phyloP scores from a whole-genome alignment of 495 filamentous ascomycete species.

The Lasiosphaeriaceae sp. region DNA sequence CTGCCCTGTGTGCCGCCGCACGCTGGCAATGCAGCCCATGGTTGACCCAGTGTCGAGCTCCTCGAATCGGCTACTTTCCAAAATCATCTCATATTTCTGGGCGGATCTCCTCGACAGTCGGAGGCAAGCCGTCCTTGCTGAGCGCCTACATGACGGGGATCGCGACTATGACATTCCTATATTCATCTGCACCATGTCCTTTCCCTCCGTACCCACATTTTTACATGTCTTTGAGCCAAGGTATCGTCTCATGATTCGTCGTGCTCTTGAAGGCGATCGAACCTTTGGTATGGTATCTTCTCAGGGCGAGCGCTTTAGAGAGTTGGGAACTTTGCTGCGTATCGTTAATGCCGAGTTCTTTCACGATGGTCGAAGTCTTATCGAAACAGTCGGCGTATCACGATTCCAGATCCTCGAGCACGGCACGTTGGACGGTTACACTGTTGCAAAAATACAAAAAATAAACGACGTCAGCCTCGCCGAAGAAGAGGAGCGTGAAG shows the following conservation, averaged over 20 bases:
- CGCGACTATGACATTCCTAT: conserved; percentile 63
- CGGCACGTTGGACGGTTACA: conserved; percentile 68
- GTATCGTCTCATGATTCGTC: conserved; percentile 82
- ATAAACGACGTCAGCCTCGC: conserved; percentile 76
- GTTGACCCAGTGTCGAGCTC: conserved; percentile 45
- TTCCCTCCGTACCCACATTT: conserved; percentile 79
- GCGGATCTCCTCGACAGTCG: conserved; percentile 60
- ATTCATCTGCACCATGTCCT: conserved; percentile 77
- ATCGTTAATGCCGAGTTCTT: conserved; percentile 69
- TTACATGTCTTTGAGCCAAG: conserved; percentile 89
- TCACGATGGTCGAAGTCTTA: conserved; percentile 73
- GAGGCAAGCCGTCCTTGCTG: conserved; percentile 44
- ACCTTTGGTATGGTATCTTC: conserved; percentile 84
- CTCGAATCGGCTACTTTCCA: conserved; percentile 58
- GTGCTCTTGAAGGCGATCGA: conserved; percentile 65
- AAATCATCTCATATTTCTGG: conserved; percentile 60
- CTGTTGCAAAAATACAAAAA: conserved; percentile 66
- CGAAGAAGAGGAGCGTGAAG: conserved; percentile 61
- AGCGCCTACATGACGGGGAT: conserved; percentile 39
- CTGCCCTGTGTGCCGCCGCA: conserved; percentile 75
- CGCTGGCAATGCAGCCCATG: conserved; percentile 56
- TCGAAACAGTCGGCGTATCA: conserved; percentile 70
- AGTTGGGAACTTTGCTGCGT: conserved; percentile 72
- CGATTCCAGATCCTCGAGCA: conserved; percentile 68
- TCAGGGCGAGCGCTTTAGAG: conserved; percentile 53